These are phyloP conservation scores for Zoysia pacifica DNA, from an alignment of 176 grass and related monocot species.

Conservation along the genomic window DNA sequence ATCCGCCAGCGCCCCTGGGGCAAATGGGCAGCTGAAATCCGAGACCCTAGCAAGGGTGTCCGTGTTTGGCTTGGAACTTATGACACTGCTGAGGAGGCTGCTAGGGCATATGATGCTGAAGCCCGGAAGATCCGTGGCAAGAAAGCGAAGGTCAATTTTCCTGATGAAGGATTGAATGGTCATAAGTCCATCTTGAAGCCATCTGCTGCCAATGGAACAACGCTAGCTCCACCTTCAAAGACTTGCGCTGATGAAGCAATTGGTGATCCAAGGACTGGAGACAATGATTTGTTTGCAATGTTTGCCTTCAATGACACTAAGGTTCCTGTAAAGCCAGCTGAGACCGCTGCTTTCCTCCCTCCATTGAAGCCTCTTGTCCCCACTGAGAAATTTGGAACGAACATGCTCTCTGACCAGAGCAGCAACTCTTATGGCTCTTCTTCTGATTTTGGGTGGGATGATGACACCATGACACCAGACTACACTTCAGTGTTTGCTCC, in stretches of 20 bases:
- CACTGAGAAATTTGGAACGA: constrained; percentile 28
- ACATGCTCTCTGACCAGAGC: constrained; percentile 56
- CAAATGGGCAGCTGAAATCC: constrained; percentile 87
- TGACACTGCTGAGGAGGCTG: constrained; percentile 75
- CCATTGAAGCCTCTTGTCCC: constrained; percentile 21
- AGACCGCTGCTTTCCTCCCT: constrained; percentile 24
- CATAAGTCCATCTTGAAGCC: constrained; percentile 30
- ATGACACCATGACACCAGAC: constrained; percentile 51
- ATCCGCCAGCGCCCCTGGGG: constrained; percentile 79
- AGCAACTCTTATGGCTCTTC: constrained; percentile 54
- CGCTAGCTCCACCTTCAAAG: constrained; percentile 31
- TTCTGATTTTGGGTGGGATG: constrained; percentile 52
- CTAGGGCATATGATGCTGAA: constrained; percentile 77
- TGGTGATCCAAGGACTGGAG: constrained; percentile 25
- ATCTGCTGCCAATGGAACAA: constrained; percentile 32
- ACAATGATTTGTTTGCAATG: constrained; percentile 56
- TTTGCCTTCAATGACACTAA: constrained; percentile 55
- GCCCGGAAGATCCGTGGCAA: constrained; percentile 77
- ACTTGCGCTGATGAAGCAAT: constrained; percentile 32
- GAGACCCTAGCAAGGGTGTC: constrained; percentile 78
- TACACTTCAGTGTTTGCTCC: constrained; percentile 51
- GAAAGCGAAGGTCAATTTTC: constrained; percentile 85
- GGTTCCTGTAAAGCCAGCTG: constrained; percentile 30
- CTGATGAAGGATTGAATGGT: constrained; percentile 45
- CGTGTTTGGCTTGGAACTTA: constrained; percentile 93